Conservation (phyloP, 805 yeast species). For the Metahyphopichia silvanorum region DNA sequence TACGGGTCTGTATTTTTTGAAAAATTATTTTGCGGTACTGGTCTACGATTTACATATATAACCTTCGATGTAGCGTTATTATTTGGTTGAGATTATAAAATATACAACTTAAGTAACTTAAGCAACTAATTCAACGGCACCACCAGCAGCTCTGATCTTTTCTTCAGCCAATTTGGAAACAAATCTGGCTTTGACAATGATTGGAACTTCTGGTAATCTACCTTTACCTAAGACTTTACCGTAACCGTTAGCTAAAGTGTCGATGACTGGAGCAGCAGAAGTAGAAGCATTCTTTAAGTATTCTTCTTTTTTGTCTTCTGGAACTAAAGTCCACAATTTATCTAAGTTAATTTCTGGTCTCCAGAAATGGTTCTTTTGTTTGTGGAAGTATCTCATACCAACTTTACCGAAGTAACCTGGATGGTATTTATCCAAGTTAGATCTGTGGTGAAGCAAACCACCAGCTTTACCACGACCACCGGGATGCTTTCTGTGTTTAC, state of each 20-base stretch:
- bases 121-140: slow-evolving; percentile 99
- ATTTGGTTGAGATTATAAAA: slow-evolving; percentile 8
- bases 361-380: slow-evolving; percentile 94
- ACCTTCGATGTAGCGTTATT: no score
- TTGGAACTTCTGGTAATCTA: slow-evolving; percentile 95
- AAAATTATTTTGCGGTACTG: no score
- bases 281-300: slow-evolving; percentile 80
- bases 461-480: slow-evolving; percentile 99
- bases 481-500: slow-evolving; percentile 99
- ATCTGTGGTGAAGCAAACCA: slow-evolving; percentile 99
- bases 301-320: slow-evolving; percentile 90
- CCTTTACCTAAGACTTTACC: slow-evolving; percentile 99
- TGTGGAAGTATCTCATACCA: slow-evolving; percentile 99
- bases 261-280: slow-evolving; percentile 97
- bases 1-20: no score
- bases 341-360: slow-evolving; percentile 97
- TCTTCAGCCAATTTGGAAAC: slow-evolving; percentile 99
- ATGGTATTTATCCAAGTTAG: slow-evolving; percentile 99
- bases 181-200: slow-evolving; percentile 98
- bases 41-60: no score
- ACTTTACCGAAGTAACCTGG: slow-evolving; percentile 99
- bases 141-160: slow-evolving; percentile 99
- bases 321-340: slow-evolving; percentile 96
- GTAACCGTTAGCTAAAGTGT: slow-evolving; percentile 99
- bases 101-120: slow-evolving; percentile 39